A percentile compares a stretch with the other conserved stretches of the same genome.
These are phyloP conservation scores for Baeospora myosura DNA, from an alignment of 1,284 basidiomycete species.

Conservation along the genomic window DNA sequence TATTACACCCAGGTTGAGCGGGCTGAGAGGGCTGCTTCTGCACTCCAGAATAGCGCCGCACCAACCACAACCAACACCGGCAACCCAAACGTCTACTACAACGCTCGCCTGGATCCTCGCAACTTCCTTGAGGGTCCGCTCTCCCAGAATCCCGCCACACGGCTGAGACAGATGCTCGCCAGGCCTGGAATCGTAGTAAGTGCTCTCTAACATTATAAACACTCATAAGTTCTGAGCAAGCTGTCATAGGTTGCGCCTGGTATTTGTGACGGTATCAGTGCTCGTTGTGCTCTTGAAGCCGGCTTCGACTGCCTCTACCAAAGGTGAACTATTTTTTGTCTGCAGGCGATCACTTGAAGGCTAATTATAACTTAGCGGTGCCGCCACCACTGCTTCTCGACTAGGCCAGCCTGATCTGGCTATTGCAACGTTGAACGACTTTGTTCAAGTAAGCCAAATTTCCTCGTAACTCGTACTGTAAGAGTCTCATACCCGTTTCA, in stretches of 20 bases:
- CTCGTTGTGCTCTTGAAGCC: slow-evolving; percentile 69
- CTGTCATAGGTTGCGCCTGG: slow-evolving; percentile 57
- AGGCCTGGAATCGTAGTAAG: slow-evolving; percentile 70
- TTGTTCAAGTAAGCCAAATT: slow-evolving; percentile 41
- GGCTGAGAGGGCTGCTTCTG: slow-evolving; percentile 5
- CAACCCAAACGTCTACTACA: slow-evolving; percentile 34
- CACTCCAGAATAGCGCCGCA: slow-evolving; percentile 3
- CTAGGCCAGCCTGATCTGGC: slow-evolving; percentile 75
- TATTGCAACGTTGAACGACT: slow-evolving; percentile 76
- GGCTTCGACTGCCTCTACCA: slow-evolving; percentile 74
- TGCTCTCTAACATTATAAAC: slow-evolving; percentile 8
- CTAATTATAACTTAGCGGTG: slow-evolving; percentile 29
- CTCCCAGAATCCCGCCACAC: slow-evolving; percentile 60
- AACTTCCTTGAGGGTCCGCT: slow-evolving; percentile 65
- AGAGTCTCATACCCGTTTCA: slow-evolving; percentile 10
- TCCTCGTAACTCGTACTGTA: background rate
- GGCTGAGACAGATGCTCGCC: slow-evolving; percentile 69
- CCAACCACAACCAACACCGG: slow-evolving; percentile 9
- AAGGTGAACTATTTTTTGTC: slow-evolving; percentile 26
- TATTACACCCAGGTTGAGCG: slow-evolving; percentile 19
- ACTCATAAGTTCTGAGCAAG: background rate
- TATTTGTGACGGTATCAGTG: slow-evolving; percentile 77
- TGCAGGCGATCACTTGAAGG: background rate
- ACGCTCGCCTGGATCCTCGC: slow-evolving; percentile 55
- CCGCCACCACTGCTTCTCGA: slow-evolving; percentile 58